Conservation (phyloP, 495 filamentous ascomycete species). For the Aspergillus sclerotioniger region DNA sequence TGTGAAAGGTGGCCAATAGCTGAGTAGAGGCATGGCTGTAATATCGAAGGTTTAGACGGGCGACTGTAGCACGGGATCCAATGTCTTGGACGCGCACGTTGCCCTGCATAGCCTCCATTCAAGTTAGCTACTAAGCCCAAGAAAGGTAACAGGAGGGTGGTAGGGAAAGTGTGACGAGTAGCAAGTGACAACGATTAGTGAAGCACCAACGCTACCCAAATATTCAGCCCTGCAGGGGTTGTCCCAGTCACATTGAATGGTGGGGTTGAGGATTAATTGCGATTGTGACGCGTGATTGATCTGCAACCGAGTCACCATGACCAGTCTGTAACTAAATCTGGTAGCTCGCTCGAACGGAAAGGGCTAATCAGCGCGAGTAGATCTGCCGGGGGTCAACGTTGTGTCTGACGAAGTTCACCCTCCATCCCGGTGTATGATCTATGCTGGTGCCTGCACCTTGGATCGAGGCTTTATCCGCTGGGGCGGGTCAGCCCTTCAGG, state of each 20-base stretch:
- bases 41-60: background rate
- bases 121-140: background rate
- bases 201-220: background rate
- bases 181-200: background rate
- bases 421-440: background rate
- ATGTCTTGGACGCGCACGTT: background rate
- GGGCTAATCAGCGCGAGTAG: background rate
- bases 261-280: background rate
- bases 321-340: background rate
- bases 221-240: constrained; percentile 1
- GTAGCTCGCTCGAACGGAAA: background rate
- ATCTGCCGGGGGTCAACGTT: constrained; percentile 12
- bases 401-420: constrained; percentile 7
- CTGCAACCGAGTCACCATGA: background rate
- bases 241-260: constrained; percentile 2
- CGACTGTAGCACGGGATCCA: background rate
- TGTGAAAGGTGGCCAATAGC: too few relatives aligned
- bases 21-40: too few relatives aligned
- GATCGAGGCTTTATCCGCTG: constrained; percentile 4
- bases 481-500: constrained; percentile 9
- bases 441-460: constrained; percentile 7
- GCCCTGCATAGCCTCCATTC: background rate
- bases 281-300: constrained; percentile 7
- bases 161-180: background rate
- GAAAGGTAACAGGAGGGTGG: background rate